A percentile compares a stretch with the other conserved stretches of the same genome.
Conservation (phyloP, 129 eudicot species). For the Artemisia annua region DNA sequence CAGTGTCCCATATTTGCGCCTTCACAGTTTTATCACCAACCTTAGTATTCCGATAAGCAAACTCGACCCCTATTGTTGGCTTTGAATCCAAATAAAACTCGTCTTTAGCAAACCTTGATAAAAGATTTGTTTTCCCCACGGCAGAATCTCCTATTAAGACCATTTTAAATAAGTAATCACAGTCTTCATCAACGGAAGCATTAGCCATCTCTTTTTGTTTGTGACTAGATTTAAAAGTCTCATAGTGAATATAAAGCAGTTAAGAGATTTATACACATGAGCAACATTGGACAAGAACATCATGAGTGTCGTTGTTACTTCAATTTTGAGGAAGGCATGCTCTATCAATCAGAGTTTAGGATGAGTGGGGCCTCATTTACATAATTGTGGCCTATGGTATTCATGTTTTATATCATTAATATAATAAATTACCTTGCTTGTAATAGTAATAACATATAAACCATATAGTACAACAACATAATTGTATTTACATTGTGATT, state of each 20-base stretch:
- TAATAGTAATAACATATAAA: no score
- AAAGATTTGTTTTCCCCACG: constrained; percentile 71
- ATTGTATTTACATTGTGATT: no score
- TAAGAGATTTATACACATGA: constrained; percentile 23
- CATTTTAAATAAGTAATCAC: constrained; percentile 77
- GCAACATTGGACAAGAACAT: constrained; percentile 21
- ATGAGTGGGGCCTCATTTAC: constrained; percentile 22
- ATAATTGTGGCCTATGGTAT: constrained; percentile 18
- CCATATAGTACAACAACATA: no score
- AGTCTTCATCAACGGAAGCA: constrained; percentile 62
- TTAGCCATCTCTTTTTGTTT: constrained; percentile 20
- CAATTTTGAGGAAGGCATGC: constrained; percentile 44
- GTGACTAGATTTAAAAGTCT: constrained; percentile 3
- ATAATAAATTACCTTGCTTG: no score
- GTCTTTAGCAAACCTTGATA: constrained; percentile 69
- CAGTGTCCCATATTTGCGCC: constrained; percentile 91
- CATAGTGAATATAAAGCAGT: constrained; percentile 27
- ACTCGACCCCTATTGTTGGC: constrained; percentile 85
- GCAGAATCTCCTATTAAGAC: constrained; percentile 79
- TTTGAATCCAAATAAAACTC: constrained; percentile 72
- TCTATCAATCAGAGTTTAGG: constrained; percentile 24
- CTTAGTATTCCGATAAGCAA: constrained; percentile 66
- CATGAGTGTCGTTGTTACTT: constrained; percentile 36
- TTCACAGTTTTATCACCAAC: constrained; percentile 73
- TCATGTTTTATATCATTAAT: not conserved